A percentile compares a stretch with the other conserved stretches of the same genome.
These are phyloP conservation scores for Cryphonectria parasitica DNA, from an alignment of 2,329 filamentous ascomycete genomes.

Conservation along the genomic window DNA sequence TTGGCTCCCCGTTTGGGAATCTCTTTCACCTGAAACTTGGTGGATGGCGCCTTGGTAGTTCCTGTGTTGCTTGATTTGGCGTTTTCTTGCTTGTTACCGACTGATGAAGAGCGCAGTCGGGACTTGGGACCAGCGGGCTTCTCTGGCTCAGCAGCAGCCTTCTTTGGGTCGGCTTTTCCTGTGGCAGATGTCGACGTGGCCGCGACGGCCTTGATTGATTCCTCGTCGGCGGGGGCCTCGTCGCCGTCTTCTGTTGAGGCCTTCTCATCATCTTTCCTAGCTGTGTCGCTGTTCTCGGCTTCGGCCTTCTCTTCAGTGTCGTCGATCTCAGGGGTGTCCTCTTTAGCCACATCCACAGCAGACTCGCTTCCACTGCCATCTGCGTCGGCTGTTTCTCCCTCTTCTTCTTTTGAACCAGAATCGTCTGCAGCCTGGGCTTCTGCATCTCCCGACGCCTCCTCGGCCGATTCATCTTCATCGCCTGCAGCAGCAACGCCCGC, in stretches of 20 bases:
- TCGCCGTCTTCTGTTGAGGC: background rate
- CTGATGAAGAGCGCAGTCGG: background rate
- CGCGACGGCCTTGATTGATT: background rate
- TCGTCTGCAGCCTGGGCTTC: background rate
- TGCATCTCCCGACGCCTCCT: background rate
- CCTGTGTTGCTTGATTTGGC: background rate
- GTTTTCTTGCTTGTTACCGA: background rate
- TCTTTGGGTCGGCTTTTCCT: too few species aligned
- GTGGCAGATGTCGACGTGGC: background rate
- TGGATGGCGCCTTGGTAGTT: background rate
- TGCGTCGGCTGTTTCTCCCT: background rate
- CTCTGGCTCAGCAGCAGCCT: too few species aligned
- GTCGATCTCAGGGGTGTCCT: background rate
- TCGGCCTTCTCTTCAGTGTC: background rate
- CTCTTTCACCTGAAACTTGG: background rate
- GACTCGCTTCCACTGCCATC: background rate
- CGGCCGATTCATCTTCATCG: background rate
- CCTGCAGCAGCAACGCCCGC: background rate
- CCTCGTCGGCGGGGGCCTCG: background rate
- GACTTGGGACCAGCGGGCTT: background rate
- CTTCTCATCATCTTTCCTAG: background rate
- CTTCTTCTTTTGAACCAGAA: background rate
- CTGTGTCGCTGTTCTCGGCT: background rate
- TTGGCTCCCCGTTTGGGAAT: background rate
- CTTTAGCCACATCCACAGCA: background rate